Evolutionary conservation across 495 filamentous ascomycete genomes (phyloP), one percentile per base, ranked within the genome.

Genomic region (Penicillium daleae): DNA sequence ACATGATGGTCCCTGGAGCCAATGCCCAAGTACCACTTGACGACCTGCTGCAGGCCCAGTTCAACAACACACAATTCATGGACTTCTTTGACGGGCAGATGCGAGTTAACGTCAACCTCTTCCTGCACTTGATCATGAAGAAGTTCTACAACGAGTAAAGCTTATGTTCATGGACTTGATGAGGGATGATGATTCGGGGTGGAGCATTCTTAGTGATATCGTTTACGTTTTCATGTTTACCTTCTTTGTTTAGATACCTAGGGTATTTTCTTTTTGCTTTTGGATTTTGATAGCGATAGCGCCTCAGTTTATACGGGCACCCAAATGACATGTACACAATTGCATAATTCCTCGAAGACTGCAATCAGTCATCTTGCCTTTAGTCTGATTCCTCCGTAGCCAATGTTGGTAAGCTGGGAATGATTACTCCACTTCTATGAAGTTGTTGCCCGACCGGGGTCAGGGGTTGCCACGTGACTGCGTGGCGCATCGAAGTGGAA

Each of bases 1-100:
- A 91, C 64, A 97, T 98, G 80, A 93, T 97, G 85, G 90, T 99
- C 35, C 93, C 95, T 0, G 96, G 95, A 12, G 95, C 93, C 39
- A 96, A 90, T 69, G 92, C 91, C 27, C 87, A 93, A 68, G 86
- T 99, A 50, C 87, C 93, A 46, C 84, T 98, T 69, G 95, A 99
- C 71, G 94, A 97, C 75, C 79, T 98, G 71, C 82, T 99, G 68
- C 92, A 97, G 79, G 94, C 91, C 56, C 95, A 99, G 78, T 99
- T 97, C 77, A 93, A 97, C 75, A 92, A 94, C 67, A 89, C 90
- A 65, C 92, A 97, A 76, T 96, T 93, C 74, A 90, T 97, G 87
- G 92, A 89, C 68, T 84, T 99, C 62, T 99, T 97, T 68, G 94
- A 96, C 61, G 92, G 92, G 24, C 85, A 87, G 65, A 80, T 96